Percentiles rank a stretch among this genome's conserved stretches.
phyloP scores from a whole-genome alignment of 257 asterid species.

The Linaria vulgaris region DNA sequence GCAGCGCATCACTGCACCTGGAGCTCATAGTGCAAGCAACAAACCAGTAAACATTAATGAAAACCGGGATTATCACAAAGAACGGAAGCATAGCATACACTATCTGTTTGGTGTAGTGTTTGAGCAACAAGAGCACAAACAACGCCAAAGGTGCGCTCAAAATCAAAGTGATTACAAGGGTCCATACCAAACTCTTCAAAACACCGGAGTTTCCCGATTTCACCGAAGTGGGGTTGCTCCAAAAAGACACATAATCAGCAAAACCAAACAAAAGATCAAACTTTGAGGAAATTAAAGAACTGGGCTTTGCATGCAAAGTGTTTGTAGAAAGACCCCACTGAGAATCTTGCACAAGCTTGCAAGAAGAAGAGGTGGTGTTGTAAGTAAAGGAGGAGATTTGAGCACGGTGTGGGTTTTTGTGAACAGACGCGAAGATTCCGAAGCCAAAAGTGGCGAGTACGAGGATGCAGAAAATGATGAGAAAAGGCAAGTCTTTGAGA shows the following conservation, averaged over 20 bases:
- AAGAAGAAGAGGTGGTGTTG: conserved; percentile 54
- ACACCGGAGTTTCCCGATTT: conserved; percentile 38
- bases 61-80: conserved; percentile 73
- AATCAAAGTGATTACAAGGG: conserved; percentile 67
- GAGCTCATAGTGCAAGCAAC: conserved; percentile 83
- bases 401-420: conserved; percentile 60
- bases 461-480: conserved; percentile 57
- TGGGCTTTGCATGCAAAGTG: conserved; percentile 5
- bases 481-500: conserved; percentile 65
- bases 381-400: conserved; percentile 53
- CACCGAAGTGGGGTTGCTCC: conserved; percentile 28
- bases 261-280: not conserved
- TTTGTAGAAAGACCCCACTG: not conserved
- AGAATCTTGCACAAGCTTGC: conserved; percentile 41
- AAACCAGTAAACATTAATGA: conserved; percentile 79
- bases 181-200: conserved; percentile 73
- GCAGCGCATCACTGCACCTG: conserved; percentile 70
- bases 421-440: conserved; percentile 80
- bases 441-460: conserved; percentile 66
- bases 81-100: conserved; percentile 85
- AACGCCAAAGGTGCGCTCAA: conserved; percentile 60
- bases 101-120: conserved; percentile 80
- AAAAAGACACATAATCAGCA: conserved; percentile 15
- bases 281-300: conserved; percentile 11
- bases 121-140: conserved; percentile 66